A percentile compares a stretch with the other conserved stretches of the same genome.
Evolutionary conservation across 2,329 filamentous ascomycete genomes (phyloP).

Genomic region (Phialophora verrucosa): DNA sequence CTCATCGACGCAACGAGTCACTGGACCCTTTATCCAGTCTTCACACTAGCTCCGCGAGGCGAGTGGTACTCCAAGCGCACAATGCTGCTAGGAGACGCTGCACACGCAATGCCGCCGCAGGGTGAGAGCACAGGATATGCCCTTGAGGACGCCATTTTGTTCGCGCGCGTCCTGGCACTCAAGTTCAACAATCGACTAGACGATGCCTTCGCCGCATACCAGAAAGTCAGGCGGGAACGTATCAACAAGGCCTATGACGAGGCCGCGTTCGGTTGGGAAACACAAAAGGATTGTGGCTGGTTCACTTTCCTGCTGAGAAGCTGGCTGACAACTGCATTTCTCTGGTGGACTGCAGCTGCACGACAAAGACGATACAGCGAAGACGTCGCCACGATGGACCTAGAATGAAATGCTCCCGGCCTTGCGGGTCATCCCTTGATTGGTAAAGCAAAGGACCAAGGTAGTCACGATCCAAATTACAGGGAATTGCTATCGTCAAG

Average conservation of each 20-base stretch:
- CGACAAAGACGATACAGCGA: conserved; percentile 27
- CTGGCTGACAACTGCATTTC: conserved; percentile 26
- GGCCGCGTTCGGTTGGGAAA: conserved; percentile 29
- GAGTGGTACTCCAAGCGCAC: conserved; percentile 53
- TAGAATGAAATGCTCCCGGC: not conserved
- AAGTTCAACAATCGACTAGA: conserved; percentile 5
- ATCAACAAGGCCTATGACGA: conserved; percentile 27
- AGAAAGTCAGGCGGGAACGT: conserved; percentile 19
- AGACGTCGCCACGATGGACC: conserved; percentile 26
- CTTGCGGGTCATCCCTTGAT: not conserved
- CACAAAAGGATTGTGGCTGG: conserved; percentile 32
- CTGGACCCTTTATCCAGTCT: conserved; percentile 53
- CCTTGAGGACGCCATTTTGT: conserved; percentile 29
- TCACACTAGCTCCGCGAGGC: conserved; percentile 51
- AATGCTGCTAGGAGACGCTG: conserved; percentile 54
- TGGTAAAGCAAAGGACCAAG: not conserved
- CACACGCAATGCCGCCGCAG: conserved; percentile 46
- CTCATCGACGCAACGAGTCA: conserved; percentile 50
- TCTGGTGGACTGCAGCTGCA: conserved; percentile 31
- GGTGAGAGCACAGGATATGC: conserved; percentile 30
- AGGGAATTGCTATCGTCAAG: not conserved
- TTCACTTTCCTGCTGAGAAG: conserved; percentile 25
- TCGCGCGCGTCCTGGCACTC: conserved; percentile 21
- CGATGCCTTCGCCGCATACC: conserved; percentile 20
- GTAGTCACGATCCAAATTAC: conserved; percentile 1